phyloP scores from a whole-genome alignment of 2,329 filamentous ascomycete species.

The Calonectria montana region DNA sequence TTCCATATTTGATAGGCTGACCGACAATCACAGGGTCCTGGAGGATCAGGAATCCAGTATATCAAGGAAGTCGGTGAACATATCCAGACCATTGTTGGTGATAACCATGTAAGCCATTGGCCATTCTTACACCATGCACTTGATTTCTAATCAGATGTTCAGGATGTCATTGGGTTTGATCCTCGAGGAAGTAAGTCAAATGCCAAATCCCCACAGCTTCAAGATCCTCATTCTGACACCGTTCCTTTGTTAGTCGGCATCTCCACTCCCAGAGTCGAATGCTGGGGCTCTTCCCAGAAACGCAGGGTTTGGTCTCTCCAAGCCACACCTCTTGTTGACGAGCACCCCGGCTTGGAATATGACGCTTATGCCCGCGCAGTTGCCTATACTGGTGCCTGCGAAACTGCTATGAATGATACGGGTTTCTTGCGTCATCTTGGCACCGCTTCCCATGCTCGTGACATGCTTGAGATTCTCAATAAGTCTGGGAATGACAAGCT shows the following conservation, averaged over 20 bases:
- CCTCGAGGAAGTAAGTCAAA: slow-evolving; percentile 56
- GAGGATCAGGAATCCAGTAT: slow-evolving; percentile 57
- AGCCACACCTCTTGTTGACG: slow-evolving; percentile 58
- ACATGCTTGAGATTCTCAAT: slow-evolving; percentile 60
- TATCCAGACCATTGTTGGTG: slow-evolving; percentile 58
- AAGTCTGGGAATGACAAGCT: slow-evolving; percentile 56
- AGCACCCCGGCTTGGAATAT: slow-evolving; percentile 58
- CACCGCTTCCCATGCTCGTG: slow-evolving; percentile 58
- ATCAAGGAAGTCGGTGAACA: slow-evolving; percentile 45
- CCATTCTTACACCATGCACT: neutral
- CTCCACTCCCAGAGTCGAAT: slow-evolving; percentile 62
- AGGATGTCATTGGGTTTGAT: slow-evolving; percentile 64
- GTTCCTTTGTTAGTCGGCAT: slow-evolving; percentile 51
- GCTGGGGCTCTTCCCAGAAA: slow-evolving; percentile 58
- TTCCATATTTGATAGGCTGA: neutral
- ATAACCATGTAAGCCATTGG: slow-evolving; percentile 53
- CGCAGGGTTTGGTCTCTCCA: slow-evolving; percentile 56
- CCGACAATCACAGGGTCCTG: slow-evolving; percentile 53
- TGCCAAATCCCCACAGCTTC: neutral
- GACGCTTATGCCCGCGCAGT: slow-evolving; percentile 57
- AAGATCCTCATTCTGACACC: neutral
- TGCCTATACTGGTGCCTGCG: slow-evolving; percentile 57
- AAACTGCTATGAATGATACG: slow-evolving; percentile 49
- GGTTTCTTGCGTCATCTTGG: slow-evolving; percentile 55
- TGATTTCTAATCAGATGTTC: neutral